Evolutionary conservation across 805 yeast species (phyloP).

Genomic region (Hanseniaspora taiwanica): DNA sequence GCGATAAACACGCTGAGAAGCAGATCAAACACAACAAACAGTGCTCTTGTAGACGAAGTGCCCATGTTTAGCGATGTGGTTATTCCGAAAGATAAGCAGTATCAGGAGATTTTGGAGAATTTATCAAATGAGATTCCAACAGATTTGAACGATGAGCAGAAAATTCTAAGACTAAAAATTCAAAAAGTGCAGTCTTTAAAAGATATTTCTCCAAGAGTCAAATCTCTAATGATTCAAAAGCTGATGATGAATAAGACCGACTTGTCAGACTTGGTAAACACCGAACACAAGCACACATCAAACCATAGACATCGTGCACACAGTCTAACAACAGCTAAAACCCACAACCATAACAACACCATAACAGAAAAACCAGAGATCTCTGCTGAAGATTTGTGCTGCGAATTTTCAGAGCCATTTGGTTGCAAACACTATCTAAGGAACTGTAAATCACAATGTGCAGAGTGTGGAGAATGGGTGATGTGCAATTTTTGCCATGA

Average conservation of each 20-base stretch:
- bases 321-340: too few relatives aligned
- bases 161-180: conserved; percentile 9
- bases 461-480: conserved; percentile 60
- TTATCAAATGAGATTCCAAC: conserved; percentile 21
- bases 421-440: conserved; percentile 82
- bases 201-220: conserved; percentile 8
- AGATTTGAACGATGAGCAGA: conserved; percentile 11
- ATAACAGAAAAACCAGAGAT: conserved; percentile 6
- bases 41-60: background rate
- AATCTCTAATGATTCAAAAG: conserved; percentile 34
- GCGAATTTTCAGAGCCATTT: conserved; percentile 27
- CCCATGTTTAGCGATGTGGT: conserved; percentile 22
- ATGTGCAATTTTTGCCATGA: conserved; percentile 84
- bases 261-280: conserved; percentile 28
- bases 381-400: conserved; percentile 25
- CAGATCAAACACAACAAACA: conserved; percentile 21
- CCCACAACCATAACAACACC: conserved; percentile 9
- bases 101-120: conserved; percentile 4
- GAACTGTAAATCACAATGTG: conserved; percentile 73
- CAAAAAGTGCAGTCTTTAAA: conserved; percentile 9
- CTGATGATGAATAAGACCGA: conserved; percentile 59
- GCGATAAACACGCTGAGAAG: too few relatives aligned
- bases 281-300: too few relatives aligned
- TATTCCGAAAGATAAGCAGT: conserved; percentile 31
- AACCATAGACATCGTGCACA: conserved; percentile 13